Conservation (phyloP, 2,329 filamentous ascomycete species). For the Aspergillus awamori region DNA sequence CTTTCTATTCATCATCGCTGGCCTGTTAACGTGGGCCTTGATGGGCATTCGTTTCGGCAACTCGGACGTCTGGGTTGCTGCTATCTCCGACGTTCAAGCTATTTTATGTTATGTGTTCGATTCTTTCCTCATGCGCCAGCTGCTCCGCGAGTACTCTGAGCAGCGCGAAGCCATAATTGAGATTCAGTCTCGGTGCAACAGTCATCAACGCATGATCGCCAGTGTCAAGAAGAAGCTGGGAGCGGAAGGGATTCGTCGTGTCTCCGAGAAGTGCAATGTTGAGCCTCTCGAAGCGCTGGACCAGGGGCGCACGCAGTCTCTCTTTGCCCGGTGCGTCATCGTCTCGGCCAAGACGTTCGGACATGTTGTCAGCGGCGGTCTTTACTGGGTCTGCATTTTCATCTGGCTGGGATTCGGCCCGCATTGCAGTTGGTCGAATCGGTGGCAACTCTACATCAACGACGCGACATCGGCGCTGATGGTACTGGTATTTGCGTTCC, state of each 20-base stretch:
- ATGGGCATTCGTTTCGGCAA: conserved; percentile 30
- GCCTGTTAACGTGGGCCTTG: conserved; percentile 33
- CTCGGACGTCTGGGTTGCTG: conserved; percentile 30
- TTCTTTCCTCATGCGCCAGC: conserved; percentile 37
- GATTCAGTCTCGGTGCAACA: conserved; percentile 24
- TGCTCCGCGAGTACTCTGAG: conserved; percentile 28
- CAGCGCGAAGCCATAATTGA: conserved; percentile 18
- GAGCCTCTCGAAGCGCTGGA: neutral
- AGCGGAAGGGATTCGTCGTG: neutral
- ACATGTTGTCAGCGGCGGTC: conserved; percentile 14
- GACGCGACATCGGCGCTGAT: conserved; percentile 40
- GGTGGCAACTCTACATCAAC: conserved; percentile 23
- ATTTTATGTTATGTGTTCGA: conserved; percentile 39
- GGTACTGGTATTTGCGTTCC: conserved; percentile 40
- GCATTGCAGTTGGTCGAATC: conserved; percentile 18
- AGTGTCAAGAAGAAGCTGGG: conserved; percentile 7
- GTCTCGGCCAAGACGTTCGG: conserved; percentile 15
- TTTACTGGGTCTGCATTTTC: conserved; percentile 25
- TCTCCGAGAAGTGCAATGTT: too few species aligned
- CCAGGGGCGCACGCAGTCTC: neutral
- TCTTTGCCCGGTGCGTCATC: neutral
- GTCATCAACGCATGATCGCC: conserved; percentile 26
- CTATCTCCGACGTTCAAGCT: conserved; percentile 37
- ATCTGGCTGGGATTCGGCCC: conserved; percentile 25
- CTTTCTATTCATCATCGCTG: conserved; percentile 36